Evolutionary conservation across 768 basidiomycete genomes (phyloP).

Genomic region (Trametes meyenii): DNA sequence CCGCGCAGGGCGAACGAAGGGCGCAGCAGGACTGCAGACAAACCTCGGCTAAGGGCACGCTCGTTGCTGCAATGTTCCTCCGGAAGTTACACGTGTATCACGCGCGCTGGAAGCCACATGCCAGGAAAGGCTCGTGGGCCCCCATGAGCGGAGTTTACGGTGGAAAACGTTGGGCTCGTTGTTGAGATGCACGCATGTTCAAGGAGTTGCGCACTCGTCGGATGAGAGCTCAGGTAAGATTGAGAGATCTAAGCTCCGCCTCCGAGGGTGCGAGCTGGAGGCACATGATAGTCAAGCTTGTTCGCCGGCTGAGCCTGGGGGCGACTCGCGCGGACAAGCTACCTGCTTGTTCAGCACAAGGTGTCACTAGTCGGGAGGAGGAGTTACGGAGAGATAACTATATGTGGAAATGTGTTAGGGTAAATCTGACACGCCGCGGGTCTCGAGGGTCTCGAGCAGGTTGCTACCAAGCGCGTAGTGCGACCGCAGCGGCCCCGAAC

Average conservation of each 20-base stretch:
- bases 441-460: constrained; percentile 2
- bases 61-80: neutral
- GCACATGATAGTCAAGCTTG: neutral
- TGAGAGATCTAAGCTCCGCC: neutral
- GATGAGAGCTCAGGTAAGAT: no score
- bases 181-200: no score
- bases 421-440: constrained; percentile 9
- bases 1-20: no score
- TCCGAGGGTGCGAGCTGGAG: constrained; percentile 1
- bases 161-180: no score
- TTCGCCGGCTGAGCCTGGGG: neutral
- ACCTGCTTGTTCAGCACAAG: no score
- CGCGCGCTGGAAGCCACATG: neutral
- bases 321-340: neutral
- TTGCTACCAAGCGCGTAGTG: neutral
- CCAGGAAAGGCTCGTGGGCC: no score
- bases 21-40: no score
- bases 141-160: no score
- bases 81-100: constrained; percentile 15
- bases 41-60: no score
- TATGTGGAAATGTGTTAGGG: neutral
- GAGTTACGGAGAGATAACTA: neutral
- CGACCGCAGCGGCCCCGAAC: constrained; percentile 15
- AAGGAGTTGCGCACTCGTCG: no score
- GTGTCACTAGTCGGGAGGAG: no score